Evolutionary conservation across 352 stramenopile genomes (phyloP), one percentile per base, ranked within the genome.

Genomic region (Phytophthora tubulina): DNA sequence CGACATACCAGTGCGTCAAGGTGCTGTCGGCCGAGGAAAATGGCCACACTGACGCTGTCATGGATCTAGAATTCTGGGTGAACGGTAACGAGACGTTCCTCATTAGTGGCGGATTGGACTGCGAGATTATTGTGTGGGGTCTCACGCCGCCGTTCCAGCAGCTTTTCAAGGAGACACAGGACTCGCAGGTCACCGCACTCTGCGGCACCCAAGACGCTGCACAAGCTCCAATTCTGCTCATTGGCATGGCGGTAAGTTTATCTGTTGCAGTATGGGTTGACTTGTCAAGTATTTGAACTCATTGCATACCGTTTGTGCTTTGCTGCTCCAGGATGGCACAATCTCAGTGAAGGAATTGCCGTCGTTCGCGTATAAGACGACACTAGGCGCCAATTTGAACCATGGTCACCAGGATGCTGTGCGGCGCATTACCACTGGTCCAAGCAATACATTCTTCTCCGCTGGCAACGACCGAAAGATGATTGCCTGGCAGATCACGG

Each of bases 61-160:
- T 93, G 85, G 89, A 96, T 72, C 70, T 96, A 27, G 89, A 96
- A 59, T 90, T 96, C 55, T 96, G 88, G 89, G 86, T 94, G 42
- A 96, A 94, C 73, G 77, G 88, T 33, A 84, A 75, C 64, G 89
- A 96, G 75, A 90, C 84, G n/a, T 96, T 93, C 71, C 84, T 96
- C 38, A 95, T 96, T 55, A 95, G 87, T 45, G 86, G 85, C 54
- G 88, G 86, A 32, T 64, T 95, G 51, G 89, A 96, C 56, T 79
- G 73, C n/a, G 84, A 95, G 68, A 86, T 96, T 63, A 93, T 94
- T 36, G 86, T 96, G 35, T 96, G 89, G 89, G 81, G 84, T 49
- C 83, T 96, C 54, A 77, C 82, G 17, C 86, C 84, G 21, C 86
- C 88, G 13, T 95, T 96, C 70, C 68, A 84, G 71, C 86, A 94